Evolutionary conservation across 2,329 filamentous ascomycete genomes (phyloP).

Genomic region (Plectosphaerella plurivora): DNA sequence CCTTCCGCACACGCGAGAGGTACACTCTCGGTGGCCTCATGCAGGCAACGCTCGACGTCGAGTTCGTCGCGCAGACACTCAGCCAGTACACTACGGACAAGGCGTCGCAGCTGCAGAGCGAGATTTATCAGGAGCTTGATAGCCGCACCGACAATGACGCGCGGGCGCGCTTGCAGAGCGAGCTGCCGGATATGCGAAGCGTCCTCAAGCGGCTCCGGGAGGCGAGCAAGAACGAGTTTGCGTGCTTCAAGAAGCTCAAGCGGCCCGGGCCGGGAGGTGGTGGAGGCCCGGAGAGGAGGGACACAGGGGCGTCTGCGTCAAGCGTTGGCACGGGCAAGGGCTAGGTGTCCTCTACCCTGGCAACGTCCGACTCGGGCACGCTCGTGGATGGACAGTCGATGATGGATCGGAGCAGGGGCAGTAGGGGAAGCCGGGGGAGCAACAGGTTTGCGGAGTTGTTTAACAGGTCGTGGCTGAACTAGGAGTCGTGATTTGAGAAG

Average conservation of each 20-base stretch:
- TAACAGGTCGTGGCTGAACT: too few species aligned
- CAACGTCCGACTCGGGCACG: too few species aligned
- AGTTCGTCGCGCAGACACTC: slow-evolving; percentile 93
- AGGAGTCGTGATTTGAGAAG: too few species aligned
- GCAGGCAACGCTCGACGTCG: slow-evolving; percentile 95
- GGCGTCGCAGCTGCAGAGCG: slow-evolving; percentile 75
- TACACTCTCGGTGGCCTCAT: slow-evolving; percentile 82
- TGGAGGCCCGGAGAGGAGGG: slow-evolving; percentile 23
- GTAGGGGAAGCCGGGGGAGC: too few species aligned
- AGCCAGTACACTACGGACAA: slow-evolving; percentile 83
- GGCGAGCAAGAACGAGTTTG: slow-evolving; percentile 78
- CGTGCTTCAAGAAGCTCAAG: slow-evolving; percentile 71
- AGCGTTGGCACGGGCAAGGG: slow-evolving; percentile 11
- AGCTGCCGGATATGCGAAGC: slow-evolving; percentile 83
- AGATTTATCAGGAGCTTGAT: slow-evolving; percentile 91
- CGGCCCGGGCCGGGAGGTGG: slow-evolving; percentile 33
- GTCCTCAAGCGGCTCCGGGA: slow-evolving; percentile 82
- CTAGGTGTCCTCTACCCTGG: neutral
- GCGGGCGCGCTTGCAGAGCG: slow-evolving; percentile 72
- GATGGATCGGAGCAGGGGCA: too few species aligned
- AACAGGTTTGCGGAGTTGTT: too few species aligned
- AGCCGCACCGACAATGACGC: slow-evolving; percentile 84
- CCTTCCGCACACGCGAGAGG: slow-evolving; percentile 63
- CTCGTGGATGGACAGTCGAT: too few species aligned
- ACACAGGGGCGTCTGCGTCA: slow-evolving; percentile 25